A percentile compares a stretch with the other conserved stretches of the same genome.
Conservation (phyloP, 345 rosid species). For the Pelargonium nanum region DNA sequence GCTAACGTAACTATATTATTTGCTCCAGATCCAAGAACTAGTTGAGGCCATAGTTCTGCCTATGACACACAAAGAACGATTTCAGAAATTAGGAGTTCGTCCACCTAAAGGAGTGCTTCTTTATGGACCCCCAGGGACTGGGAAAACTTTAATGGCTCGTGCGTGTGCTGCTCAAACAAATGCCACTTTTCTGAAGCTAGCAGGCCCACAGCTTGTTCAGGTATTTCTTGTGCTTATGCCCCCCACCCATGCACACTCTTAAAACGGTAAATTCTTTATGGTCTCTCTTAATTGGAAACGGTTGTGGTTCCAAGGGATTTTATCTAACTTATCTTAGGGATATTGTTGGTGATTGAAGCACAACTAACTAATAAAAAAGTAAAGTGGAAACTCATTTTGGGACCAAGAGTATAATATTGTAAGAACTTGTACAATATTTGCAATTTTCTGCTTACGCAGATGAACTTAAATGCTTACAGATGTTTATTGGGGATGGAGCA, state of each 20-base stretch:
- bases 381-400: no score
- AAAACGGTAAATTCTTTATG: not conserved
- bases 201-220: slow-evolving; percentile 99
- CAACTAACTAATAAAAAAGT: no score
- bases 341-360: no score
- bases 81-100: slow-evolving; percentile 85
- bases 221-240: slow-evolving; percentile 18
- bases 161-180: slow-evolving; percentile 99
- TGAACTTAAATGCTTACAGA: slow-evolving; percentile 32
- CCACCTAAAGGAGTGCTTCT: slow-evolving; percentile 98
- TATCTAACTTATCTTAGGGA: no score
- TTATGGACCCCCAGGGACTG: slow-evolving; percentile 99
- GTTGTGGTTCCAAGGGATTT: no score
- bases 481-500: slow-evolving; percentile 99
- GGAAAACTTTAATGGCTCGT: slow-evolving; percentile 98
- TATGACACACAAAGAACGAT: slow-evolving; percentile 92
- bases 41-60: slow-evolving; percentile 98
- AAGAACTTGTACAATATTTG: not conserved
- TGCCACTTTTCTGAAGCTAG: slow-evolving; percentile 91
- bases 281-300: no score
- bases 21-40: slow-evolving; percentile 84
- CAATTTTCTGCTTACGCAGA: slow-evolving; percentile 15
- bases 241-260: not conserved
- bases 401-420: no score
- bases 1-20: not conserved